Evolutionary conservation across 495 filamentous ascomycete genomes (phyloP), one percentile per base, ranked within the genome.

Genomic region (Aspergillus taichungensis): DNA sequence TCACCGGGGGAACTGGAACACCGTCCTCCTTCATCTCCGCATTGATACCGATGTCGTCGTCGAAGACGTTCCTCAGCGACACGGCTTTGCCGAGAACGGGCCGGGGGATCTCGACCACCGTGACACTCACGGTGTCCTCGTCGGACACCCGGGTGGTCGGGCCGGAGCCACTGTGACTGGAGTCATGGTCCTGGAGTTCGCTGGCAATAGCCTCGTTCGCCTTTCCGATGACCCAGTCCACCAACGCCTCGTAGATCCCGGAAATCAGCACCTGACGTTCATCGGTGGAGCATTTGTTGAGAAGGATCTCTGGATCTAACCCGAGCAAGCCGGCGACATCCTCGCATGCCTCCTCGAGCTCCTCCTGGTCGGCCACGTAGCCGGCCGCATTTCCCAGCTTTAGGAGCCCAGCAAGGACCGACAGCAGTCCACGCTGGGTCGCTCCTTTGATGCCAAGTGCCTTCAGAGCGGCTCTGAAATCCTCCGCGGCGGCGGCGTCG

Each of bases 1-100:
- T 85, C 5, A 79, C 78, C 0, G 80, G 37, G 1, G 69, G 69
- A 12, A 91, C 73, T 28, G 83, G 72, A 18, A 98, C 78, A 11
- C 94, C 94, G 53, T 98, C 92, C 47, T 88, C 80, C 59, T 88
- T 92, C 91, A 98, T 97, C 63, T 98, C 92, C 1, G 82, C 78
- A 51, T 97, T 95, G 64, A 98, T 94, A 39, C 92, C 92, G n/a
- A 83, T 66, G 28, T 64, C 76, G 51, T 96, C 92, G 54, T 98
- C 90, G 56, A 98, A 97, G 30, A 97, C 79, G 3, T 85, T 85
- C 39, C 87, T 81, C 67, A 97, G 79, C 5, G 86, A 79, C 8
- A 90, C 64, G 2, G 94, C 92, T 59, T 88, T 95, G 38, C 87
- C 86, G 8, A 97, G 69, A 12, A 75, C 78, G 34, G 84, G 79